Evolutionary conservation across 2,329 filamentous ascomycete genomes (phyloP).

Genomic region (Aphanoascus verrucosus): DNA sequence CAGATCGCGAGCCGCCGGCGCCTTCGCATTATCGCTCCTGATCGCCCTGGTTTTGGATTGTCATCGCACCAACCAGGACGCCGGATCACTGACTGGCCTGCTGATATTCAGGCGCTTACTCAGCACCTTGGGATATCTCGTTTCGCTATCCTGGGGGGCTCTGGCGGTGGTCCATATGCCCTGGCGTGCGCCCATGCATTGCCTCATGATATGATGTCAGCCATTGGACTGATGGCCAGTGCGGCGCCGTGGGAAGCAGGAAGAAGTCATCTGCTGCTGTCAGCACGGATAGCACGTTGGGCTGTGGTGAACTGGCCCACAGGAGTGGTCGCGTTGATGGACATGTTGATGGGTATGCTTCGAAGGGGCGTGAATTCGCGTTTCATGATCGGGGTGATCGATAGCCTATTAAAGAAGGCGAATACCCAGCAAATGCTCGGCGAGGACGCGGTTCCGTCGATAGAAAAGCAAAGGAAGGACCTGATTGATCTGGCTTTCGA

Average conservation of each 20-base stretch:
- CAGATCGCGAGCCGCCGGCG: conserved; percentile 25
- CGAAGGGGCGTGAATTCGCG: conserved; percentile 17
- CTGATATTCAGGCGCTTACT: conserved; percentile 35
- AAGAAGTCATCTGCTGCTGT: conserved; percentile 19
- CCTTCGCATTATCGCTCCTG: conserved; percentile 34
- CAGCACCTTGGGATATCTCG: conserved; percentile 31
- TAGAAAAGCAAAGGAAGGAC: conserved; percentile 10
- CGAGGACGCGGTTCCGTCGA: not conserved
- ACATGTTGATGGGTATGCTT: conserved; percentile 17
- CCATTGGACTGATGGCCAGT: conserved; percentile 31
- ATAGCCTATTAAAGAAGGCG: conserved; percentile 20
- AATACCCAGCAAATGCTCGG: not conserved
- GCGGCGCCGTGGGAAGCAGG: conserved; percentile 30
- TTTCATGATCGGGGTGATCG: conserved; percentile 18
- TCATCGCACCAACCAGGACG: conserved; percentile 32
- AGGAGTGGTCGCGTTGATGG: conserved; percentile 16
- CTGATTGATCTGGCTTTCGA: conserved; percentile 19
- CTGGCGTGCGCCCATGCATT: conserved; percentile 38
- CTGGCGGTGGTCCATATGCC: conserved; percentile 40
- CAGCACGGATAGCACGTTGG: conserved; percentile 13
- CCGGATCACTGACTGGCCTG: conserved; percentile 33
- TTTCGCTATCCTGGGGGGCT: conserved; percentile 38
- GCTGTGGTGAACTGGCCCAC: conserved; percentile 21
- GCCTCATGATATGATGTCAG: conserved; percentile 25
- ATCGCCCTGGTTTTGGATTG: conserved; percentile 37